These are phyloP conservation scores for Lipomyces orientalis DNA, from an alignment of 805 yeast species.

Conservation along the genomic window DNA sequence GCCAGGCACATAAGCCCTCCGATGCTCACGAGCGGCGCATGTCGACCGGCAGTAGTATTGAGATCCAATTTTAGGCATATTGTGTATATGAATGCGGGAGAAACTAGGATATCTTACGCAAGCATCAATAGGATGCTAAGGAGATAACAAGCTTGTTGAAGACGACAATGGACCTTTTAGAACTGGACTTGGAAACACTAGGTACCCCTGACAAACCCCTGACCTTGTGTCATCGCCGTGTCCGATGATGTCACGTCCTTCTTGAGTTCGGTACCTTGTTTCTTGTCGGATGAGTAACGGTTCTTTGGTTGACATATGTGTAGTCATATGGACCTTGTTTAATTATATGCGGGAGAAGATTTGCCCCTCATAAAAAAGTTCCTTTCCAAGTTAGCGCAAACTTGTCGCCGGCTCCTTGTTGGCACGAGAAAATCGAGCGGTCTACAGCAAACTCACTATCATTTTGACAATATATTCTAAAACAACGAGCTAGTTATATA, in stretches of 20 bases:
- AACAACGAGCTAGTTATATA: not conserved
- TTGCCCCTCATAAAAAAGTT: not conserved
- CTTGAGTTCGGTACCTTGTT: not conserved
- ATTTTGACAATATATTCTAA: not conserved
- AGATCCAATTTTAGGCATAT: not conserved
- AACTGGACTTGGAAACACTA: not conserved
- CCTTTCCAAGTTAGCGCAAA: not conserved
- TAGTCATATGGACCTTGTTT: not conserved
- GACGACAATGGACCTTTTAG: not conserved
- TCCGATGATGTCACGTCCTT: conserved; percentile 1
- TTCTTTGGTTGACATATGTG: not conserved
- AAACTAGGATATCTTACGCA: not conserved
- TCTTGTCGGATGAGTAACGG: not conserved
- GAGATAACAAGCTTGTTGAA: not conserved
- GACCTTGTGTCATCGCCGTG: not conserved
- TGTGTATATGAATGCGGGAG: not conserved
- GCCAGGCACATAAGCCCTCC: conserved; percentile 1
- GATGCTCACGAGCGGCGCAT: conserved; percentile 3
- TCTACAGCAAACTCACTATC: not conserved
- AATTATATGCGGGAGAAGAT: not conserved
- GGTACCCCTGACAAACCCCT: not conserved
- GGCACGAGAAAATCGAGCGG: conserved; percentile 3
- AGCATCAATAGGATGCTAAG: not conserved
- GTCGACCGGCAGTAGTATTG: conserved; percentile 2
- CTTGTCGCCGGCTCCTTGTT: too few species aligned